A percentile compares a stretch with the other conserved stretches of the same genome.
Evolutionary conservation across 1,284 basidiomycete species (phyloP).

Genomic region (Ustilago vetiveriae): DNA sequence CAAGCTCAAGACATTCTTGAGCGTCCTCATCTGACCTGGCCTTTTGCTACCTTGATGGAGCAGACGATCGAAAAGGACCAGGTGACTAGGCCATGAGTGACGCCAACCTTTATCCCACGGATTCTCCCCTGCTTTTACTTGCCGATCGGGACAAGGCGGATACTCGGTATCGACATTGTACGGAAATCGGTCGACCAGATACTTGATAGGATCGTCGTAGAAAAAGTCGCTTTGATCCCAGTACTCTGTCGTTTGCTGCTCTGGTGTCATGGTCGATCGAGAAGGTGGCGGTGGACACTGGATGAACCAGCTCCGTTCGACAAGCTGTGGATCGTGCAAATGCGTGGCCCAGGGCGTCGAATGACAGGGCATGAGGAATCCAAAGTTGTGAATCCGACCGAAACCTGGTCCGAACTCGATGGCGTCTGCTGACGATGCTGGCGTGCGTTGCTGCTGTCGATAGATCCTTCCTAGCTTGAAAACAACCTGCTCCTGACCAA

Average conservation of each 20-base stretch:
- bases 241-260: slow-evolving; percentile 70
- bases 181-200: slow-evolving; percentile 77
- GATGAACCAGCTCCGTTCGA: slow-evolving; percentile 53
- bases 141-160: slow-evolving; percentile 68
- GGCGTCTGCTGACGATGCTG: slow-evolving; percentile 65
- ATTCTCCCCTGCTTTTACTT: not conserved
- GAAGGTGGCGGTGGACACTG: slow-evolving; percentile 47
- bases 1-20: slow-evolving; percentile 69
- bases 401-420: slow-evolving; percentile 16
- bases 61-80: slow-evolving; percentile 82
- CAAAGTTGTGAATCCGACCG: slow-evolving; percentile 72
- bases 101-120: slow-evolving; percentile 69
- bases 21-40: slow-evolving; percentile 67
- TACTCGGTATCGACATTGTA: slow-evolving; percentile 73
- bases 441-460: slow-evolving; percentile 17
- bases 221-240: slow-evolving; percentile 85
- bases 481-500: slow-evolving; percentile 48
- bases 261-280: slow-evolving; percentile 4
- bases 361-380: slow-evolving; percentile 95
- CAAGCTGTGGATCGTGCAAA: slow-evolving; percentile 72
- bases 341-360: slow-evolving; percentile 95
- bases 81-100: slow-evolving; percentile 81
- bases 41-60: slow-evolving; percentile 67
- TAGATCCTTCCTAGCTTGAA: slow-evolving; percentile 33
- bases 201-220: slow-evolving; percentile 77